A percentile compares a stretch with the other conserved stretches of the same genome.
phyloP scores from a whole-genome alignment of 441 rosid species.

The Kokia cookei region DNA sequence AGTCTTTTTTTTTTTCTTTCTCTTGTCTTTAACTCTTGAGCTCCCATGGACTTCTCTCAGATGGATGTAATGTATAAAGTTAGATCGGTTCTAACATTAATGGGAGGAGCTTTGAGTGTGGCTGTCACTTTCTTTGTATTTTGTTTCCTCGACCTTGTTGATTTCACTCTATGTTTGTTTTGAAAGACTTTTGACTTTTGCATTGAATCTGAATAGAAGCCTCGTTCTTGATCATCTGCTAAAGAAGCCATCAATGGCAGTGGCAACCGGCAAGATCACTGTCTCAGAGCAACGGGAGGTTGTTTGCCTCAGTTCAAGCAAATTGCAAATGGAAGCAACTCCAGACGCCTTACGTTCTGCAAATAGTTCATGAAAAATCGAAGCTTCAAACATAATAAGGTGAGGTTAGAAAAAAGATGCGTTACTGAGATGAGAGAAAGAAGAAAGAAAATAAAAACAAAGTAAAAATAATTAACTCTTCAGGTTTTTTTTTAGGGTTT shows the following conservation, averaged over 20 bases:
- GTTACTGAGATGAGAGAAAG: too few species aligned
- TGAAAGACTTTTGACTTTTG: conserved; percentile 61
- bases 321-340: conserved; percentile 67
- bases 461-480: too few species aligned
- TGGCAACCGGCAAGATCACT: conserved; percentile 57
- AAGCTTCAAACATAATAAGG: too few species aligned
- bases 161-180: conserved; percentile 52
- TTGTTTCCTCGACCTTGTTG: conserved; percentile 68
- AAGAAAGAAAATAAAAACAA: too few species aligned
- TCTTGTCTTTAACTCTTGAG: too few species aligned
- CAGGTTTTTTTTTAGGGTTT: too few species aligned
- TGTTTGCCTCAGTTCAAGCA: conserved; percentile 47
- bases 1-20: not conserved
- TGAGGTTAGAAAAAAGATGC: too few species aligned
- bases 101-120: conserved; percentile 44
- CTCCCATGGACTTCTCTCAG: not conserved
- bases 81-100: conserved; percentile 27
- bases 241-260: conserved; percentile 44
- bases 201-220: conserved; percentile 79
- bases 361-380: too few species aligned
- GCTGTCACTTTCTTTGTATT: conserved; percentile 76
- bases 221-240: conserved; percentile 28
- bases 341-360: conserved; percentile 43
- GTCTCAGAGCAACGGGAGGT: conserved; percentile 70
- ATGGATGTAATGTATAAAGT: conserved; percentile 30